These are phyloP conservation scores for Terfezia boudieri DNA, from an alignment of 495 filamentous ascomycete species.

Conservation along the genomic window DNA sequence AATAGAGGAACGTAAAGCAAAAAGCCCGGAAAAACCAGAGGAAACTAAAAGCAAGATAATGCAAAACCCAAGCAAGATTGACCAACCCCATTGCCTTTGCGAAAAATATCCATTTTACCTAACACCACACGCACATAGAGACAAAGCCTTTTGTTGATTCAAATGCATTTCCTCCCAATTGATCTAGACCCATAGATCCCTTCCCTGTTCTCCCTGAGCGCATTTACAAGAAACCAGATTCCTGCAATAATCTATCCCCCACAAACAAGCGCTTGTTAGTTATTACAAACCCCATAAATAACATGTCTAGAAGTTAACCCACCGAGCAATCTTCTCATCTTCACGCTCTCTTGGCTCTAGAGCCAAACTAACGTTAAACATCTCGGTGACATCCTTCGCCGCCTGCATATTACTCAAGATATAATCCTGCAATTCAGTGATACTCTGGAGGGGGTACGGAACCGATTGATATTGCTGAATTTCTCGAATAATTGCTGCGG, in stretches of 20 bases:
- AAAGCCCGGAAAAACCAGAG: too few relatives aligned
- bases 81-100: too few relatives aligned
- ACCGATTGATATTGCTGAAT: constrained; percentile 98
- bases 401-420: constrained; percentile 85
- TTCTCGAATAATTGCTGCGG: constrained; percentile 89
- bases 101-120: too few relatives aligned
- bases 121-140: too few relatives aligned
- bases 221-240: constrained; percentile 50
- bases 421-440: constrained; percentile 87
- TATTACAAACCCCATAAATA: not conserved
- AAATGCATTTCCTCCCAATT: too few relatives aligned
- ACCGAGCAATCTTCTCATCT: constrained; percentile 83
- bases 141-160: too few relatives aligned
- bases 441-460: constrained; percentile 69
- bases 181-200: too few relatives aligned
- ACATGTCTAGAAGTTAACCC: constrained; percentile 17
- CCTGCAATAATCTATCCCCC: constrained; percentile 40
- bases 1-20: too few relatives aligned
- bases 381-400: constrained; percentile 74
- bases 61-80: too few relatives aligned
- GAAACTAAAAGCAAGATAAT: too few relatives aligned
- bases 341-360: constrained; percentile 90
- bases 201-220: too few relatives aligned
- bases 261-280: constrained; percentile 2
- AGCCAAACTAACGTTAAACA: constrained; percentile 86